Conservation (phyloP, 805 yeast genomes). For the Pichia insulana region DNA sequence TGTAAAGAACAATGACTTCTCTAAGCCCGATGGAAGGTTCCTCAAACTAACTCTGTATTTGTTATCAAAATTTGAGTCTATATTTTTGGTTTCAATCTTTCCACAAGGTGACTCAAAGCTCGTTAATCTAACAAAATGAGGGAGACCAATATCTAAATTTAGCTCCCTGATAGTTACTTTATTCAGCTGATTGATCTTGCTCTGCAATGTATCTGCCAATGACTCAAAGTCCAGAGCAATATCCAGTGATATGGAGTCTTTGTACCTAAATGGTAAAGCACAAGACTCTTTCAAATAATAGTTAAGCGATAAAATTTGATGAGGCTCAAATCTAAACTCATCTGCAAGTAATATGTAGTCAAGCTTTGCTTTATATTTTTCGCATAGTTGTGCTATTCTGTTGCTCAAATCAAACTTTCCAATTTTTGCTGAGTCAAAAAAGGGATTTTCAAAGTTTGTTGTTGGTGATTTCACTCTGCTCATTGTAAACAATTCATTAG, state of each 20-base stretch:
- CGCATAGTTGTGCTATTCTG: constrained; percentile 13
- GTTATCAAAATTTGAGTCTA: neutral
- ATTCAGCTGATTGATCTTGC: constrained; percentile 14
- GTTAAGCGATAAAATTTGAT: constrained; percentile 16
- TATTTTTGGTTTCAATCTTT: constrained; percentile 2
- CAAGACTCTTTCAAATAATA: constrained; percentile 7
- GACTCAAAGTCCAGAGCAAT: constrained; percentile 19
- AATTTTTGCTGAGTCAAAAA: neutral
- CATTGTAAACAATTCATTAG: constrained; percentile 10
- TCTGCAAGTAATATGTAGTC: constrained; percentile 21
- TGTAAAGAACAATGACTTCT: constrained; percentile 19
- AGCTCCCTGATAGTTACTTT: constrained; percentile 14
- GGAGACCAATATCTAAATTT: constrained; percentile 11
- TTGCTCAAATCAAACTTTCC: neutral
- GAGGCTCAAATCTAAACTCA: constrained; percentile 19
- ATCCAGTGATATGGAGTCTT: constrained; percentile 11
- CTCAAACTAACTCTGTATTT: constrained; percentile 6
- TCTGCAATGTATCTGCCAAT: constrained; percentile 7
- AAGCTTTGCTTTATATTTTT: constrained; percentile 15
- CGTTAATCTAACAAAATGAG: constrained; percentile 15
- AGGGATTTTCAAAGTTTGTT: neutral
- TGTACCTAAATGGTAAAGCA: neutral
- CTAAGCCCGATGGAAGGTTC: constrained; percentile 18
- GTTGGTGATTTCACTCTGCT: neutral
- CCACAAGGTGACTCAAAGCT: constrained; percentile 13